A percentile compares a stretch with the other conserved stretches of the same genome.
Evolutionary conservation across 176 grass and related monocot genomes (phyloP).

Genomic region (Carex myosuroides): DNA sequence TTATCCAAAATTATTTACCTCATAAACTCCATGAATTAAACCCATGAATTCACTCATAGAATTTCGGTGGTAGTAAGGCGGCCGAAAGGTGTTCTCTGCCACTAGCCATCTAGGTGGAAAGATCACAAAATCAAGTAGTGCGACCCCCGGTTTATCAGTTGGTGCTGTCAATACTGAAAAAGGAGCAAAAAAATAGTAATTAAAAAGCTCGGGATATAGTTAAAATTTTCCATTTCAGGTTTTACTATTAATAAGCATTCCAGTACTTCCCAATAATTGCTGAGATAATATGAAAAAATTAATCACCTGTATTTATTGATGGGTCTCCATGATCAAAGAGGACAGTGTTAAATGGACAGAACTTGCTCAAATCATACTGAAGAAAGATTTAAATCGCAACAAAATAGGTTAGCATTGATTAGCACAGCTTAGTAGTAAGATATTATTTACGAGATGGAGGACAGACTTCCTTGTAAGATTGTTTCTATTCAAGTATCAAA

Average conservation of each 20-base stretch:
- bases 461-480: not conserved
- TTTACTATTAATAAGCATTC: not conserved
- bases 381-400: not conserved
- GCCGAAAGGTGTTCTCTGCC: slow-evolving; percentile 83
- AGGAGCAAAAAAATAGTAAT: not conserved
- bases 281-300: not conserved
- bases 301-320: slow-evolving; percentile 81
- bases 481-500: not conserved
- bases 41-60: slow-evolving; percentile 99
- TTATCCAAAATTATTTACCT: slow-evolving; percentile 32
- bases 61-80: slow-evolving; percentile 89
- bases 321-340: slow-evolving; percentile 79
- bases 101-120: slow-evolving; percentile 89
- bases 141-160: slow-evolving; percentile 77
- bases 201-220: not conserved
- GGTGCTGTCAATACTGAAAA: slow-evolving; percentile 73
- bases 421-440: not conserved
- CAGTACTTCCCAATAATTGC: not conserved
- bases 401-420: not conserved
- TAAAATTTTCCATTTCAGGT: not conserved
- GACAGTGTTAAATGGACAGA: slow-evolving; percentile 88
- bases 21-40: slow-evolving; percentile 62
- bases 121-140: slow-evolving; percentile 87
- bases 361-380: slow-evolving; percentile 92
- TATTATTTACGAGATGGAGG: not conserved